Evolutionary conservation across 305 asterid species (phyloP), one percentile per base, ranked within the genome.

Genomic region (Fraxinus angustifolia): DNA sequence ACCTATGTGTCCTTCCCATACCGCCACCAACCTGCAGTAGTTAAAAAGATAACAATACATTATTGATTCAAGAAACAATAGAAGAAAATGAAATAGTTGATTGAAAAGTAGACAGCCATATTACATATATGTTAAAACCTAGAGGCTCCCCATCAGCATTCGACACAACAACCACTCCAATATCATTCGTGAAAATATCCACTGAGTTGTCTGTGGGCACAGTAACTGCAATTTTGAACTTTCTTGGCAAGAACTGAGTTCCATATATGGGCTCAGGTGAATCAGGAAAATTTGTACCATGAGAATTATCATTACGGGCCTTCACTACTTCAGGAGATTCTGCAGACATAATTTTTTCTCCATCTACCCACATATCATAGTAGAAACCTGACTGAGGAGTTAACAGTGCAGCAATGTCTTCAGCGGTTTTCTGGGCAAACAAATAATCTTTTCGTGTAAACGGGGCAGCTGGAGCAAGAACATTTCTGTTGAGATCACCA

Each of bases 301-400:
- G 92, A 75, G 98, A 90, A 72, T 93, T 91, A 87, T 95, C 99
- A 84, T 93, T 92, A 7, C 97, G 91, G 76, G 97, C 98, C 82
- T 86, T 88, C 85, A 88, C 94, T 28, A 95, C 98, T 80, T 93
- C 98, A 81, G 96, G 91, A 77, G 96, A 90, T 77, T 94, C 99
- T 31, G 96, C 94, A 26, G 99, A 68, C 93, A 95, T 82, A 78
- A 91, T 0, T 78, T 88, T 89, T 84, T 95, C 99, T 76, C 99
- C 99, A 86, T 95, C 98, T 81, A 95, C 96, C 99, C 99, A 95
- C 89, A 92, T 92, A 76, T 95, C 98, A 84, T 95, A 95, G 90
- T 95, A 95, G 85, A 95, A 95, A 33, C 99, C 98, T 7, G 98
- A 95, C 79, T 93, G 99, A 40, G 99, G 99, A 81, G 99, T 91